These are phyloP conservation scores for Magnaporthales sp. DNA, from an alignment of 2,329 filamentous ascomycete genomes.

Conservation along the genomic window DNA sequence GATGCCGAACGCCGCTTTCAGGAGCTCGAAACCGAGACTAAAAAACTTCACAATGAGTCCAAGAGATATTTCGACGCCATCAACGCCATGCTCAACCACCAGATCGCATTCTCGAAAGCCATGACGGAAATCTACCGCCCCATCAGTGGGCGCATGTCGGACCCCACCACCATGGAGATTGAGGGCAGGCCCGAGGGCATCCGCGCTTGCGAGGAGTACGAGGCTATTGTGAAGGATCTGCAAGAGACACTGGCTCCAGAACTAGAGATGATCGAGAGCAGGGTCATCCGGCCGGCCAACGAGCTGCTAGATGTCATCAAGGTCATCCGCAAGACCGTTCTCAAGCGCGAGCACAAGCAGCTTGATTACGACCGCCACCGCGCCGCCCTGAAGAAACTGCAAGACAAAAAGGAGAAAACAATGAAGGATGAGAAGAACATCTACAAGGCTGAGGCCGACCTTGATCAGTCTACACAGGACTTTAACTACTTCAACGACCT, in stretches of 20 bases:
- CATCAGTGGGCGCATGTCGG: constrained; percentile 90
- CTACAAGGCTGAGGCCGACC: constrained; percentile 89
- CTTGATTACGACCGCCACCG: constrained; percentile 90
- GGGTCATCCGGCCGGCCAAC: constrained; percentile 85
- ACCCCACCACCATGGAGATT: constrained; percentile 72
- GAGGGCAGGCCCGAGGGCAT: constrained; percentile 93
- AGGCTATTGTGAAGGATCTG: constrained; percentile 79
- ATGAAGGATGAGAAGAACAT: constrained; percentile 96
- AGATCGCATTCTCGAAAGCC: constrained; percentile 96
- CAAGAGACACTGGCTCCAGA: constrained; percentile 84
- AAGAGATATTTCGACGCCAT: constrained; percentile 97
- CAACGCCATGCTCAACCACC: constrained; percentile 94
- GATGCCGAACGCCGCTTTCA: constrained; percentile 91
- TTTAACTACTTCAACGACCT: constrained; percentile 98
- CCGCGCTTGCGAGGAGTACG: constrained; percentile 91
- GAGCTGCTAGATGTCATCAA: constrained; percentile 94
- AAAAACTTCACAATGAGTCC: constrained; percentile 93
- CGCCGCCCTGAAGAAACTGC: constrained; percentile 77
- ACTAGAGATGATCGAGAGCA: constrained; percentile 91
- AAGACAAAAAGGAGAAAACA: constrained; percentile 95
- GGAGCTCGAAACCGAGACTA: constrained; percentile 91
- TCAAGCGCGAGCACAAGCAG: constrained; percentile 95
- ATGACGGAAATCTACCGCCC: constrained; percentile 97
- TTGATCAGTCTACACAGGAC: constrained; percentile 87
- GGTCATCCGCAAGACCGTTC: constrained; percentile 76